Percentiles rank a stretch among this genome's conserved stretches.
Evolutionary conservation across 768 basidiomycete species (phyloP).

Genomic region (Rubroboletus satanas): DNA sequence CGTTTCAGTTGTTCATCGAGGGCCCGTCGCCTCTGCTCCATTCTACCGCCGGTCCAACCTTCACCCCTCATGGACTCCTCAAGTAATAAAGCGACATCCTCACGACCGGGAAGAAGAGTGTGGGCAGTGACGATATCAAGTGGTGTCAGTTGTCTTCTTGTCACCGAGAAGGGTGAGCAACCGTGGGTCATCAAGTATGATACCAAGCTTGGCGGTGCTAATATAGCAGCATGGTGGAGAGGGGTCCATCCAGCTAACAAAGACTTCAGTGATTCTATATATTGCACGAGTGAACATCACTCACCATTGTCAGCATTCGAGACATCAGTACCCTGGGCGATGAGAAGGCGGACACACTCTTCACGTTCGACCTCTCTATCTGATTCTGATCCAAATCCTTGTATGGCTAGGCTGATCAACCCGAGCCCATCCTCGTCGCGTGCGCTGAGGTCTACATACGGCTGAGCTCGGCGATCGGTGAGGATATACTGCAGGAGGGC

Average conservation of each 20-base stretch:
- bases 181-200: constrained; percentile 92
- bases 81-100: constrained; percentile 81
- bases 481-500: constrained; percentile 69
- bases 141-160: constrained; percentile 76
- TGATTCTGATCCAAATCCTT: constrained; percentile 77
- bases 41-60: constrained; percentile 77
- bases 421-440: constrained; percentile 87
- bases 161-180: constrained; percentile 75
- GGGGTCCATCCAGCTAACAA: constrained; percentile 88
- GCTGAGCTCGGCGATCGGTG: constrained; percentile 61
- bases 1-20: constrained; percentile 57
- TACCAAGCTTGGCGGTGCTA: constrained; percentile 86
- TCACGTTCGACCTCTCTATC: constrained; percentile 88
- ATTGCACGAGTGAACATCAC: constrained; percentile 16
- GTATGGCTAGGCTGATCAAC: constrained; percentile 70
- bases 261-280: constrained; percentile 1
- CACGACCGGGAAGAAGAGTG: constrained; percentile 73
- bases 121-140: constrained; percentile 88
- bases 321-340: constrained; percentile 73
- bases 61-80: constrained; percentile 84
- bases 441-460: constrained; percentile 60
- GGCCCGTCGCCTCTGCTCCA: constrained; percentile 62
- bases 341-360: constrained; percentile 79
- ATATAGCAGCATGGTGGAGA: constrained; percentile 85
- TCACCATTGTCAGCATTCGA: constrained; percentile 58